Conservation (phyloP, 2,329 filamentous ascomycete species). For the Botryotinia calthae region DNA sequence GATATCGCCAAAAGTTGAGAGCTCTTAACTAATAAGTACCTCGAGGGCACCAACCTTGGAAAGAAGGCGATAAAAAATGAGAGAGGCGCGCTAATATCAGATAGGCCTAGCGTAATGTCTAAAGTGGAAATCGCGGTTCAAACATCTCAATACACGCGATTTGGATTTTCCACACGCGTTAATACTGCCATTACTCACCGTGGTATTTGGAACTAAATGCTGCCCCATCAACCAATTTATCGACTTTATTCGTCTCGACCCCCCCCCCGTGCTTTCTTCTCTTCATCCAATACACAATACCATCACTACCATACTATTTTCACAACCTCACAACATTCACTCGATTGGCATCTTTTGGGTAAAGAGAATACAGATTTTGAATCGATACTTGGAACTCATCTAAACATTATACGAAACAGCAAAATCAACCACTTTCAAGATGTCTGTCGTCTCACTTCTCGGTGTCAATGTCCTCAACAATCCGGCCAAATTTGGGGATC, state of each 20-base stretch:
- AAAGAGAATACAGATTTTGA: not conserved
- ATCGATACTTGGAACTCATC: not conserved
- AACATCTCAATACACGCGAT: conserved; percentile 5
- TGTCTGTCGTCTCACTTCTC: conserved; percentile 95
- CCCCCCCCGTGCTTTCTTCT: not conserved
- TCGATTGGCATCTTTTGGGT: conserved; percentile 4
- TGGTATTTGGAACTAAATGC: not conserved
- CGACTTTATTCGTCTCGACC: not conserved
- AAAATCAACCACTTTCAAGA: conserved; percentile 45
- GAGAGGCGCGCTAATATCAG: not conserved
- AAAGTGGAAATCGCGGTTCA: conserved; percentile 17
- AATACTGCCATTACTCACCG: not conserved
- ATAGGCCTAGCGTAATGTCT: not conserved
- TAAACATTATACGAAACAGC: not conserved
- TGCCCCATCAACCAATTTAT: conserved; percentile 17
- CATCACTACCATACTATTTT: not conserved
- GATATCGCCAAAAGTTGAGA: not conserved
- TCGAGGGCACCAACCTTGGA: not conserved
- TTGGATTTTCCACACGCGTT: conserved; percentile 4
- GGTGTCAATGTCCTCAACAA: conserved; percentile 97
- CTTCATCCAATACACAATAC: not conserved
- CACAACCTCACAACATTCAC: not conserved
- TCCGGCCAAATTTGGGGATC: conserved; percentile 86
- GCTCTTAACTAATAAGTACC: not conserved
- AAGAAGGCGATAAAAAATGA: conserved; percentile 2